Evolutionary conservation across 2,329 filamentous ascomycete species (phyloP), one percentile per base, ranked within the genome.

Genomic region (Scedosporium apiospermum): DNA sequence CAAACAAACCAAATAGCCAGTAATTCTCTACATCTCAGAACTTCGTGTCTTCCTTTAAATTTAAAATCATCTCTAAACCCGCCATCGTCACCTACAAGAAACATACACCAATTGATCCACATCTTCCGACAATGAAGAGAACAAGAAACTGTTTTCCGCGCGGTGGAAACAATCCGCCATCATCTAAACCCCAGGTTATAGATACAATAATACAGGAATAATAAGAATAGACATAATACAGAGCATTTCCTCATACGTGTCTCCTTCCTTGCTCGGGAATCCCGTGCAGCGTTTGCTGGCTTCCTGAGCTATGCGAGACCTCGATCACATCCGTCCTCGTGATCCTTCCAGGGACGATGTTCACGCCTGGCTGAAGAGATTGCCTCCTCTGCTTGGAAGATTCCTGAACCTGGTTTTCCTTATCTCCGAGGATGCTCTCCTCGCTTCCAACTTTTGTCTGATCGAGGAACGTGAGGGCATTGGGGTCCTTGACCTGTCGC

Each of bases 401-500:
- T 23, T 55, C 23, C 7, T 55, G 51, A 18, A 23, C 12, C 18
- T 23, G 18, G n/a, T 16, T 27, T 10, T 38, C 44, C 42, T 61
- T 61, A 12, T 18, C 10, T 10, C 34, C 23, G 7, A 66, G 46
- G 0, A 66, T 66, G 26, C 62, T 62, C 27, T 66, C 65, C 49
- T 66, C 57, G 51, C 65, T 66, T 6, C 63, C 63, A 6, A 59
- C 62, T 27, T 63, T 55, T 27, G 64, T 63, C 12, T 65, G 41
- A 12, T 66, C 65, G 23, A 65, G 65, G 42, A 66, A 61, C 0
- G 63, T 65, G 1, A 66, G 60, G 1, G 58, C 62, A 14, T 66
- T 65, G 6, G 41, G 49, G 12, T 57, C 63, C 51, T 65, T 66
- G 9, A 46, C 26, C 16, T 23, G 60, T 18, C 62, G 44, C 38